Evolutionary conservation across 164 flowering plant species (phyloP), one percentile per base, ranked within the genome.

Genomic region (Amborella trichopoda): DNA sequence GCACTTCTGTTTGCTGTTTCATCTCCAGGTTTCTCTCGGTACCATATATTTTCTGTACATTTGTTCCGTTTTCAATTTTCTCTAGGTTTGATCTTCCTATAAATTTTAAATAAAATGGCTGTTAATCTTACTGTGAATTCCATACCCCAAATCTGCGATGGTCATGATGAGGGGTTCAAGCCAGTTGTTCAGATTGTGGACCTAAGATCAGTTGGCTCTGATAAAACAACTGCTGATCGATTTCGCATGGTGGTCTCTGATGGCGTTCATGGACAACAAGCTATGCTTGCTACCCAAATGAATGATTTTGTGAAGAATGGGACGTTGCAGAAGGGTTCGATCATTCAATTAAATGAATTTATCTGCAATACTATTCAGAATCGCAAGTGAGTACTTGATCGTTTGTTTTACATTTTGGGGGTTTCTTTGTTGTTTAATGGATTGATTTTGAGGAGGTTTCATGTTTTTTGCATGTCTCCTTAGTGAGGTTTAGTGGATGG

Each of bases 231-330:
- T 5, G 27, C 41, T 9, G 86, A 80, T 55, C 48, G 99, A 59
- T 87, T 61, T 52, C 62, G 95, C 30, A 16, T 91, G 46, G 6
- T 78, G 49, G 44, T 91, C 2, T 91, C 96, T 2, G 99, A 91
- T 42, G 96, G 96, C 0, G 3, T 44, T 3, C 67, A 69, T 44
- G 14, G 39, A 12, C 83, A 75, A 60, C 96, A 91, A 40, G 85
- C 85, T 12, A 81, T 87, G 96, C 85, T 91, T 10, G 87, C 76
- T 2, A 78, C 88, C 1, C 85, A 82, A 74, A 45, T 41, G 52
- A 83, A 84, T 59, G 63, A 64, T 1, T 49, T 81, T 28, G 82
- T 91, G 25, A 58, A 58, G 16, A 40, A 64, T 0, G 75, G 79
- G 2, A 40, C 11, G 46, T 46, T 87, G 63, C 77, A 74, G 69